A percentile compares a stretch with the other conserved stretches of the same genome.
These are phyloP conservation scores for Kluyveromyces wickerhamii DNA, from an alignment of 805 yeast genomes.

Conservation along the genomic window DNA sequence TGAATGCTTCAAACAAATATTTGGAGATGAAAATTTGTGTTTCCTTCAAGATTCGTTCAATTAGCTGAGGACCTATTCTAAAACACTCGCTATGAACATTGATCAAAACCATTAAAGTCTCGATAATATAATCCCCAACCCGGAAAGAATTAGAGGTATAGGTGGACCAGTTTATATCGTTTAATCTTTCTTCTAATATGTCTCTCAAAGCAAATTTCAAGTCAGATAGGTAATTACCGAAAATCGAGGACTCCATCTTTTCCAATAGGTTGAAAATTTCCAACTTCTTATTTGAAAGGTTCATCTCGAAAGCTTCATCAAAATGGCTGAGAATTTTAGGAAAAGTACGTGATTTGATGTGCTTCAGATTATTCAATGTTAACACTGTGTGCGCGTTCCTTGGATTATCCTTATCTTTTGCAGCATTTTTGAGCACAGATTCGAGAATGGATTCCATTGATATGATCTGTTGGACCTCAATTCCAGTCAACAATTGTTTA, in stretches of 20 bases:
- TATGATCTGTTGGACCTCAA: conserved; percentile 34
- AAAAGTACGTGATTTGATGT: conserved; percentile 37
- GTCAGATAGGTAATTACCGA: conserved; percentile 44
- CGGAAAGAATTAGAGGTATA: conserved; percentile 30
- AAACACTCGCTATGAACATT: conserved; percentile 44
- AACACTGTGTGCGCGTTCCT: conserved; percentile 40
- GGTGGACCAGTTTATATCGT: conserved; percentile 37
- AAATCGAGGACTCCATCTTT: conserved; percentile 44
- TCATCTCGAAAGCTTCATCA: conserved; percentile 42
- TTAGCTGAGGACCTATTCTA: conserved; percentile 40
- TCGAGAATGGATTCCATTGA: conserved; percentile 41
- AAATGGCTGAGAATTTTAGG: conserved; percentile 43
- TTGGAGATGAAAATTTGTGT: conserved; percentile 33
- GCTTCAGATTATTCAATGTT: conserved; percentile 47
- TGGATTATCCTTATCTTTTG: conserved; percentile 33
- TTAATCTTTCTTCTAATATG: conserved; percentile 35
- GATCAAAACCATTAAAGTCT: conserved; percentile 40
- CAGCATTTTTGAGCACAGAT: conserved; percentile 34
- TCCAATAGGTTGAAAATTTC: conserved; percentile 39
- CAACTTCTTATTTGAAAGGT: conserved; percentile 35
- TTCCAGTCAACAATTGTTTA: conserved; percentile 31
- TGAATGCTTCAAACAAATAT: conserved; percentile 31
- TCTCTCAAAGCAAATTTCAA: conserved; percentile 37
- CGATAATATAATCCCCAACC: conserved; percentile 41
- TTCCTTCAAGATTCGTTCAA: conserved; percentile 38